A percentile compares a stretch with the other conserved stretches of the same genome.
Conservation (phyloP, 2,329 filamentous ascomycete genomes). For the Tolypocladium nubicola region DNA sequence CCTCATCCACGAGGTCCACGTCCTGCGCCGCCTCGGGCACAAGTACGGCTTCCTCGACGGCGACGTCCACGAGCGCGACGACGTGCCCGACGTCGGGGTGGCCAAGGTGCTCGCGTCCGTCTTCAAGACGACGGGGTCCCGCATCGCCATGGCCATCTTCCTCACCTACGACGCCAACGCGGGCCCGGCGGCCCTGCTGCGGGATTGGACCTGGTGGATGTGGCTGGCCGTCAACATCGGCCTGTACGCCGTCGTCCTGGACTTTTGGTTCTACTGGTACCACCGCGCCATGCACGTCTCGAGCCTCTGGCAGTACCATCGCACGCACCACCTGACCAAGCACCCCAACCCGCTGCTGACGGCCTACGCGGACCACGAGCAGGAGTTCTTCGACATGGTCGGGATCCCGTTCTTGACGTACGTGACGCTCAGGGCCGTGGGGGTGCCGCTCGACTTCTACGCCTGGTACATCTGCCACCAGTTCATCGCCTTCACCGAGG, state of each 20-base stretch:
- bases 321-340: slow-evolving; percentile 33
- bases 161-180: slow-evolving; percentile 18
- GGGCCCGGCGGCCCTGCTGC: slow-evolving; percentile 4
- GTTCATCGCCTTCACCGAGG: slow-evolving; percentile 27
- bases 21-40: slow-evolving; percentile 26
- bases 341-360: slow-evolving; percentile 31
- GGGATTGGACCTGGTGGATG: slow-evolving; percentile 11
- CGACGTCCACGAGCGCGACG: slow-evolving; percentile 30
- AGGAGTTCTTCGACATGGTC: slow-evolving; percentile 30
- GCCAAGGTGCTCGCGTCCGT: slow-evolving; percentile 21
- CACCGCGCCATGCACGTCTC: slow-evolving; percentile 26
- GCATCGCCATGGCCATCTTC: slow-evolving; percentile 19
- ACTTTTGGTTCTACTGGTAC: slow-evolving; percentile 32
- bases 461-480: slow-evolving; percentile 34
- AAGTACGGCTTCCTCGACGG: slow-evolving; percentile 30
- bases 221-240: slow-evolving; percentile 27
- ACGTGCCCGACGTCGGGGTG: slow-evolving; percentile 28
- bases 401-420: slow-evolving; percentile 28
- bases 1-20: slow-evolving; percentile 27
- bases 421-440: slow-evolving; percentile 17
- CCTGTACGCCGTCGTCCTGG: slow-evolving; percentile 29
- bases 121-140: slow-evolving; percentile 19
- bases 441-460: slow-evolving; percentile 32
- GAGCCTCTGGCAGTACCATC: slow-evolving; percentile 30
- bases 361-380: slow-evolving; percentile 28